Evolutionary conservation across 306 rosid species (phyloP), one percentile per base, ranked within the genome.

Genomic region (Fragaria ananassa): DNA sequence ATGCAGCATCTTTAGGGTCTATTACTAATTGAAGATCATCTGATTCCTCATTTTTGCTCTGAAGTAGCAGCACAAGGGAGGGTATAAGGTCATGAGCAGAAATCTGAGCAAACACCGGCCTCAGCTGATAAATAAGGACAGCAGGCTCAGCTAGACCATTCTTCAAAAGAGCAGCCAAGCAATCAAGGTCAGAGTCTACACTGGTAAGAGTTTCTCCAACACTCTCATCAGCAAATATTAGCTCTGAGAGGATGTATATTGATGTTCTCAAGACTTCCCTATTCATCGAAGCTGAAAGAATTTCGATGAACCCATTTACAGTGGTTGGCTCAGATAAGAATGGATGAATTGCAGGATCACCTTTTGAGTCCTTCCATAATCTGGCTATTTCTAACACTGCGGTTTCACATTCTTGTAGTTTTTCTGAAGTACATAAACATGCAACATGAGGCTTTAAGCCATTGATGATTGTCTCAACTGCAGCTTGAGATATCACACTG

Each of bases 121-220:
- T 85, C 72, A 95, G 63, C 83, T 87, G 96, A 84, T 82, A 95
- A 76, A 95, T 85, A 72, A 95, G 96, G 79, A 95, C 80, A 62
- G 91, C 86, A 82, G 96, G 97, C 84, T 92, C 96, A 42, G 86
- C 77, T 73, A 95, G 83, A 19, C 97, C 98, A 76, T 87, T 89
- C 82, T 87, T 92, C 18, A 95, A 83, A 60, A 95, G 75, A 85
- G 88, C 58, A 81, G 97, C 95, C 77, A 95, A 78, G 80, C 96
- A 92, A 82, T 88, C 95, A 68, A 92, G 90, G 82, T 95, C 98
- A 39, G 96, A 89, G 83, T 94, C 97, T 57, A 90, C 90, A 84
- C 82, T 92, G 17, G 86, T 86, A 13, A 92, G 95, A 75, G 88
- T 83, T 72, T 89, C 92, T 77, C 91, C 89, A 74, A 95, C 93